A percentile compares a stretch with the other conserved stretches of the same genome.
These are phyloP conservation scores for Dothideomycetidae sp. DNA, from an alignment of 2,329 filamentous ascomycete species.

Conservation along the genomic window DNA sequence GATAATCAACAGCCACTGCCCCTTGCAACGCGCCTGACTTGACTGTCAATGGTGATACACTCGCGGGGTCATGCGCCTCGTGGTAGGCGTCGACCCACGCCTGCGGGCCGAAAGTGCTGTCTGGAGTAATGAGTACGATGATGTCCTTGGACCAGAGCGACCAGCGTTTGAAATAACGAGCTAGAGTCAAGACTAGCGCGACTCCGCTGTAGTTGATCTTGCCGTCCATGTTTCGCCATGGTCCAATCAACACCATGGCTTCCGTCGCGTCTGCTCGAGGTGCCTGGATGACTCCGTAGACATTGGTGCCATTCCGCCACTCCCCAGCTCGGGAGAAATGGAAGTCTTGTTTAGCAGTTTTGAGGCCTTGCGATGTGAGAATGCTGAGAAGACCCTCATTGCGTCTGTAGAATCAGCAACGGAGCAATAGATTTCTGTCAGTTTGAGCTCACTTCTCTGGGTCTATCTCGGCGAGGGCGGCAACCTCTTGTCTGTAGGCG, in stretches of 20 bases:
- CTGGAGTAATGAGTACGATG: slow-evolving; percentile 75
- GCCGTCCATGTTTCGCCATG: slow-evolving; percentile 70
- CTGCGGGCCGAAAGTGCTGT: slow-evolving; percentile 80
- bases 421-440: not conserved
- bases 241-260: slow-evolving; percentile 81
- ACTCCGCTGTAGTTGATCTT: slow-evolving; percentile 77
- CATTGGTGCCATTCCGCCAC: slow-evolving; percentile 66
- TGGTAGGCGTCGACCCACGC: slow-evolving; percentile 98
- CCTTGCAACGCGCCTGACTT: slow-evolving; percentile 91
- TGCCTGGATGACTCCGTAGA: slow-evolving; percentile 86
- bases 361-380: slow-evolving; percentile 65
- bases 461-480: slow-evolving; percentile 38
- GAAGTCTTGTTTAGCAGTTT: slow-evolving; percentile 78
- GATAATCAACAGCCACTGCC: slow-evolving; percentile 85
- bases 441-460: slow-evolving; percentile 23
- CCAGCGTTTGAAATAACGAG: slow-evolving; percentile 94
- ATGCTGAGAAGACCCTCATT: slow-evolving; percentile 63
- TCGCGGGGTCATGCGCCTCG: slow-evolving; percentile 60
- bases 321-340: slow-evolving; percentile 67
- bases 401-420: slow-evolving; percentile 20
- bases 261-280: slow-evolving; percentile 93
- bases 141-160: slow-evolving; percentile 99
- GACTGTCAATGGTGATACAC: slow-evolving; percentile 62
- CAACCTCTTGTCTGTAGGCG: slow-evolving; percentile 75
- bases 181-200: slow-evolving; percentile 69